These are phyloP conservation scores for Schwanniomyces pseudopolymorphus DNA, from an alignment of 805 yeast genomes.

Conservation along the genomic window DNA sequence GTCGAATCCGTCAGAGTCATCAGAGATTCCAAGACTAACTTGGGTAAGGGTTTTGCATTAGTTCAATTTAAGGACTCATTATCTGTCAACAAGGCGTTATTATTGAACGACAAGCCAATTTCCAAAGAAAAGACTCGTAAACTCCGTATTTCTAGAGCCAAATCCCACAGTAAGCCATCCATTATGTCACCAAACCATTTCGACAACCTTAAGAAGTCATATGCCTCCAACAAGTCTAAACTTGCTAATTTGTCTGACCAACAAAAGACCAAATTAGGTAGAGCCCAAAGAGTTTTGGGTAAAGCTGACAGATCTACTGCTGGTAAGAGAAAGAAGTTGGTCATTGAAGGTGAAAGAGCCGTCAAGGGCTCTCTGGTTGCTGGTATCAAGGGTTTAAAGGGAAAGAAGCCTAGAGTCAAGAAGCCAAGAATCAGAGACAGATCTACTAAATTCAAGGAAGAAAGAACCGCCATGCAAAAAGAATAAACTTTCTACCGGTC, in stretches of 20 bases:
- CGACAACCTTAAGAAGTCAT: slow-evolving; percentile 29
- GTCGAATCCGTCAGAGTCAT: slow-evolving; percentile 88
- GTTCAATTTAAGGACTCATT: slow-evolving; percentile 79
- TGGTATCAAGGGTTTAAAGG: slow-evolving; percentile 60
- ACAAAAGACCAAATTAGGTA: slow-evolving; percentile 75
- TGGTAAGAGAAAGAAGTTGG: slow-evolving; percentile 44
- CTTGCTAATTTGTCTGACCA: slow-evolving; percentile 49
- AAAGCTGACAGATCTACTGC: slow-evolving; percentile 75
- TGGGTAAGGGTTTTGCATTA: slow-evolving; percentile 97
- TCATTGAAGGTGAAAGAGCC: slow-evolving; percentile 78
- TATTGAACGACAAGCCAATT: slow-evolving; percentile 68
- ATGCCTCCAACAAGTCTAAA: slow-evolving; percentile 19
- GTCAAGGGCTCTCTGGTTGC: slow-evolving; percentile 59
- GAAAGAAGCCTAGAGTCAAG: slow-evolving; percentile 37
- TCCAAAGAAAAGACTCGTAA: slow-evolving; percentile 48
- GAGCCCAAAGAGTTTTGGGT: slow-evolving; percentile 74
- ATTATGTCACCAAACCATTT: slow-evolving; percentile 43
- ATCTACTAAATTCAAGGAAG: slow-evolving; percentile 48
- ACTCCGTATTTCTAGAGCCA: slow-evolving; percentile 70
- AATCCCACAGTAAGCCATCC: slow-evolving; percentile 40
- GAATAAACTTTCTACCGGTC: not conserved
- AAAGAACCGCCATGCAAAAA: not conserved
- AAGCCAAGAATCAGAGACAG: slow-evolving; percentile 62
- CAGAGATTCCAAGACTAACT: slow-evolving; percentile 88
- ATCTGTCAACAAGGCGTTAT: slow-evolving; percentile 76